These are phyloP conservation scores for Ampelocalamus luodianensis DNA, from an alignment of 176 grass and related monocot genomes.

Conservation along the genomic window DNA sequence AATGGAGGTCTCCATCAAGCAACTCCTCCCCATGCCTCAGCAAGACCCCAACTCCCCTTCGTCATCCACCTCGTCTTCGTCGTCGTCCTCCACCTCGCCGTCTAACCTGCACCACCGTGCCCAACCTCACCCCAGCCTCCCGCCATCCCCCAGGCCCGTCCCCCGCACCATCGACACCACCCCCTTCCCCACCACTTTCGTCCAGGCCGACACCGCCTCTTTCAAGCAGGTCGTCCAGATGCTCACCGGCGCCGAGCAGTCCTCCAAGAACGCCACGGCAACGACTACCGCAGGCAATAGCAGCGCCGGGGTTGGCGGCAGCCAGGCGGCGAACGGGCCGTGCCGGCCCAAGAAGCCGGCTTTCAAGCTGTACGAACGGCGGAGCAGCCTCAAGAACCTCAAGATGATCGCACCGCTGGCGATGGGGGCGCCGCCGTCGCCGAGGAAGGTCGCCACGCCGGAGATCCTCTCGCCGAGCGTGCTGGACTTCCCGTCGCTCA, in stretches of 20 bases:
- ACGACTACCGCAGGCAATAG: background rate
- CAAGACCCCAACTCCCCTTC: slow-evolving; percentile 48
- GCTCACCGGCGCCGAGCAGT: slow-evolving; percentile 81
- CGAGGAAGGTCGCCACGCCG: slow-evolving; percentile 39
- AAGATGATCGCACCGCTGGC: slow-evolving; percentile 94
- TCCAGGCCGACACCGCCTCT: slow-evolving; percentile 85
- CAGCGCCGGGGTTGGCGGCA: background rate
- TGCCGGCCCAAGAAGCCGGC: slow-evolving; percentile 84
- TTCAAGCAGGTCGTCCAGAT: slow-evolving; percentile 99
- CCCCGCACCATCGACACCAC: slow-evolving; percentile 82
- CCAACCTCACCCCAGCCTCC: slow-evolving; percentile 34
- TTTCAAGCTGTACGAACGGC: slow-evolving; percentile 98
- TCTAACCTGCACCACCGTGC: slow-evolving; percentile 36
- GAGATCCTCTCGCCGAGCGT: slow-evolving; percentile 96
- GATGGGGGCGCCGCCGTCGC: slow-evolving; percentile 55
- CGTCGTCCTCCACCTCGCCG: slow-evolving; percentile 40
- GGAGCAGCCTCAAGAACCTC: slow-evolving; percentile 82
- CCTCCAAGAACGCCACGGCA: slow-evolving; percentile 37
- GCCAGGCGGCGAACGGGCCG: slow-evolving; percentile 41
- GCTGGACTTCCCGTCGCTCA: slow-evolving; percentile 83
- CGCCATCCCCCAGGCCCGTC: slow-evolving; percentile 44
- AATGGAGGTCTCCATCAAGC: slow-evolving; percentile 54
- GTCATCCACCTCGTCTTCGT: slow-evolving; percentile 34
- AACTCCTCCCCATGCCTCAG: slow-evolving; percentile 44
- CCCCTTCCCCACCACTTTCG: slow-evolving; percentile 96